Conservation (phyloP, 768 basidiomycete species). For the Amanita muscaria region DNA sequence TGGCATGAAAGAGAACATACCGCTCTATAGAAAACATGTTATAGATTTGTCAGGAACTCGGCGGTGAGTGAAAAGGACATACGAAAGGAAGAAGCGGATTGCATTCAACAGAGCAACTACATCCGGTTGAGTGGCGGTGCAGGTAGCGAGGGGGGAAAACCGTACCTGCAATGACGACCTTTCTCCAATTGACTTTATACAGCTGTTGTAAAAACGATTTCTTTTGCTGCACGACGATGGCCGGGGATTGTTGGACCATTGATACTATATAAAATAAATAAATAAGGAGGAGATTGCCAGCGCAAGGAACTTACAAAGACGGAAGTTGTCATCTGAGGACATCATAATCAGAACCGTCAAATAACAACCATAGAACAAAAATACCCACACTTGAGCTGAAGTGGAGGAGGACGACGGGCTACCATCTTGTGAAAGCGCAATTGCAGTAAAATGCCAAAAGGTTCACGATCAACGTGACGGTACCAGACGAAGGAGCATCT, state of each 20-base stretch:
- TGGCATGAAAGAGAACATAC: slow-evolving; percentile 12
- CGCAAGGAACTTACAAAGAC: neutral
- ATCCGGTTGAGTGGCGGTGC: neutral
- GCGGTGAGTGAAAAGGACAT: slow-evolving; percentile 12
- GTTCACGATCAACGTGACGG: slow-evolving; percentile 18
- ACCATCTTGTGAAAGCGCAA: slow-evolving; percentile 1
- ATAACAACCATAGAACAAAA: neutral
- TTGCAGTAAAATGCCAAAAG: neutral
- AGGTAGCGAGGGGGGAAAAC: neutral
- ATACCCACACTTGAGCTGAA: slow-evolving; percentile 31
- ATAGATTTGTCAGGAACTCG: neutral
- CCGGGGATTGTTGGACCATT: slow-evolving; percentile 1
- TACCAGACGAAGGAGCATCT: slow-evolving; percentile 30
- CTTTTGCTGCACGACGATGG: slow-evolving; percentile 17
- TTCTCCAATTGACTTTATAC: slow-evolving; percentile 34
- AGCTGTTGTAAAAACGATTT: slow-evolving; percentile 26
- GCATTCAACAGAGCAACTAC: slow-evolving; percentile 32
- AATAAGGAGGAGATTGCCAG: neutral
- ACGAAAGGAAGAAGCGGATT: slow-evolving; percentile 30
- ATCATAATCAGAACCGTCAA: slow-evolving; percentile 2
- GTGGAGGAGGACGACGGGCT: slow-evolving; percentile 28
- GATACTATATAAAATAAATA: neutral
- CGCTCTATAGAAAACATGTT: slow-evolving; percentile 15
- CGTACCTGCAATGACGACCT: slow-evolving; percentile 30
- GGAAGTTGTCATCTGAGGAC: slow-evolving; percentile 27